Evolutionary conservation across 164 flowering plant genomes (phyloP).

Genomic region (Amborella trichopoda): DNA sequence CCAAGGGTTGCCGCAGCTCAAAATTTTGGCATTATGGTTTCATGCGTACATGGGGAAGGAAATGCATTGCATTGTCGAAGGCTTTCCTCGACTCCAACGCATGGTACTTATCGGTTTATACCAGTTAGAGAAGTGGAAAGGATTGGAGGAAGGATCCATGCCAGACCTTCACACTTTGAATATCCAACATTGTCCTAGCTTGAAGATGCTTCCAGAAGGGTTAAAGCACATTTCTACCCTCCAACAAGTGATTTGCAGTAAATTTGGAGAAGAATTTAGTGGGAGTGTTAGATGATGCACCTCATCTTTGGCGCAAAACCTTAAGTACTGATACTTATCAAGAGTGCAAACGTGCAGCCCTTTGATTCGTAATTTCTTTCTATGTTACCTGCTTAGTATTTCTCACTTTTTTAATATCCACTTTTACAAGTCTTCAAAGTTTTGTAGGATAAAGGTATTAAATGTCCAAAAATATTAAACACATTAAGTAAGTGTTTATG

Average conservation of each 20-base stretch:
- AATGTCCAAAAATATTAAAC: too few relatives aligned
- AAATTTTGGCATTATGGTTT: neutral
- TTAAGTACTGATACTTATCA: too few relatives aligned
- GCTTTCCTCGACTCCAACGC: neutral
- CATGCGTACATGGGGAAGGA: slow-evolving; percentile 8
- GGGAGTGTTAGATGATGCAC: too few relatives aligned
- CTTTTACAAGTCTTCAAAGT: too few relatives aligned
- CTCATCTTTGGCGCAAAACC: too few relatives aligned
- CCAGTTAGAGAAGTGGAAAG: slow-evolving; percentile 1
- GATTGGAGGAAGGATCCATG: slow-evolving; percentile 1
- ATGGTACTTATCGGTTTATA: neutral
- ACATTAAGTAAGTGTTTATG: too few relatives aligned
- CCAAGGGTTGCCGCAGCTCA: neutral
- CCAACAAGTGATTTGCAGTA: neutral
- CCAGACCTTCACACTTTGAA: neutral
- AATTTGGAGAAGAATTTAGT: too few relatives aligned
- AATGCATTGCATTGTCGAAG: neutral
- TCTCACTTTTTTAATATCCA: too few relatives aligned
- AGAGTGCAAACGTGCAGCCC: too few relatives aligned
- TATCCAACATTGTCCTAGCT: slow-evolving; percentile 7
- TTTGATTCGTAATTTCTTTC: too few relatives aligned
- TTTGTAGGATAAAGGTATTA: too few relatives aligned
- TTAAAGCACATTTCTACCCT: slow-evolving; percentile 16
- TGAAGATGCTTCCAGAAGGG: slow-evolving; percentile 22
- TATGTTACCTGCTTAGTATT: too few relatives aligned